Evolutionary conservation across 352 stramenopile genomes (phyloP).

Genomic region (Globisporangium canariense): DNA sequence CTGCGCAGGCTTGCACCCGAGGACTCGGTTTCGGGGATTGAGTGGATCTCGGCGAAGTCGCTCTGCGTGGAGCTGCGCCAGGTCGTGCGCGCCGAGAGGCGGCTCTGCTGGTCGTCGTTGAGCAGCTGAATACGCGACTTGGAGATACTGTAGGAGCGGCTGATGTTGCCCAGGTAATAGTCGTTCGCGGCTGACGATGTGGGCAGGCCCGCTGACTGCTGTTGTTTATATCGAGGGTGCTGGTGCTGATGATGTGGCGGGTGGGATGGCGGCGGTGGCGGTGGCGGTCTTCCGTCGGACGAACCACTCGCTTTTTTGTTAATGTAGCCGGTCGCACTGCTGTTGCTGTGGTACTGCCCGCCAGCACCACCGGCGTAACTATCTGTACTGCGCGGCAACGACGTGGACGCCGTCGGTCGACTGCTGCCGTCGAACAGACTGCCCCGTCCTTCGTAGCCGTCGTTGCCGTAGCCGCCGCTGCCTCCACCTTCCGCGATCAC

Average conservation of each 20-base stretch:
- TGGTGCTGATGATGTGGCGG: neutral
- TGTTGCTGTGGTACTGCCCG: constrained; percentile 8
- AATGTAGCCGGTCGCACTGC: neutral
- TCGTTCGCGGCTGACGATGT: constrained; percentile 13
- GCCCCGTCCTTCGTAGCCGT: constrained; percentile 13
- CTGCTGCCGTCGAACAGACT: constrained; percentile 16
- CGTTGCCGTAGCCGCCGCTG: neutral
- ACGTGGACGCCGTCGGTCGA: constrained; percentile 7
- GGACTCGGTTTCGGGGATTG: constrained; percentile 18
- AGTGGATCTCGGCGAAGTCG: constrained; percentile 20
- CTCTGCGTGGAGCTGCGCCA: constrained; percentile 20
- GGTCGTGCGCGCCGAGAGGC: constrained; percentile 18
- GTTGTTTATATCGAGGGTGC: neutral
- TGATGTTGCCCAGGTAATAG: constrained; percentile 21
- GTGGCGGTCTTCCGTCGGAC: constrained; percentile 8
- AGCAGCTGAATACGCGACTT: constrained; percentile 23
- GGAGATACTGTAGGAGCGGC: constrained; percentile 16
- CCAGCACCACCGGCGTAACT: neutral
- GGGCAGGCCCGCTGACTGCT: neutral
- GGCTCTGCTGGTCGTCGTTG: constrained; percentile 21
- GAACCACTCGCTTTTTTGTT: constrained; percentile 4
- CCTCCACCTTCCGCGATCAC: constrained; percentile 18
- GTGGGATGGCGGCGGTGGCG: neutral
- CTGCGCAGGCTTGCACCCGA: constrained; percentile 8
- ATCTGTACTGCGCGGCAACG: constrained; percentile 3